Evolutionary conservation across 2,329 filamentous ascomycete genomes (phyloP), one percentile per base, ranked within the genome.

Genomic region (Fusarium coffeatum): DNA sequence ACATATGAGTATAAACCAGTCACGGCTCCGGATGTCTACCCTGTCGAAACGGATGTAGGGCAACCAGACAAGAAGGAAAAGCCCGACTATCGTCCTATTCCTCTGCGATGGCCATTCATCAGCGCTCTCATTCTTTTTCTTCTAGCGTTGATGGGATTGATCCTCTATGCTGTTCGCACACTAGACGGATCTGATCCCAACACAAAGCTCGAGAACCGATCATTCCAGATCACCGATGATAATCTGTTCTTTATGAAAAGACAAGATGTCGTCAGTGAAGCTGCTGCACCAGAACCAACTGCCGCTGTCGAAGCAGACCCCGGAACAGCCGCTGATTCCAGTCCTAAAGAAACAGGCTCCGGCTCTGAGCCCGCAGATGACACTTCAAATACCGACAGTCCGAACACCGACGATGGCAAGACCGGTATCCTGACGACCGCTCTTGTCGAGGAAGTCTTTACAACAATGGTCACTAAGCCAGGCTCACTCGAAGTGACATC

Each of bases 51-150:
- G 28, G 67, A 68, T 18, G 22, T 27, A n/a, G 20, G 20, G 11
- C 45, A 59, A 4, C n/a, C 41, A 7, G 54, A 32, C 23, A 68
- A 60, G n/a, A 16, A 34, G 15, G 67, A 70, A 42, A 68, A 43
- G 13, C 66, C 68, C 1, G 68, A 71, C 23, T 71, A 71, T n/a
- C 64, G 68, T 16, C 68, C 68, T 37, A 69, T 72, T 16, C 64
- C 68, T 8, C 27, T 71, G 23, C 48, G 64, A 56, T 72, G 68
- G 68, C 60, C 61, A 0, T 71, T 71, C 7, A 71, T 71, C 34
- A 57, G 45, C 23, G 47, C 51, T 3, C 23, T 68, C 25, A 59
- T 71, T 0, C 32, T 71, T 22, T 48, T 62, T 11, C 43, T 71
- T 12, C 6, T 65, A n/a, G 54, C 41, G 12, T 41, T 71, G 7